Percentiles rank a stretch among this genome's conserved stretches.
phyloP scores from a whole-genome alignment of 2,329 filamentous ascomycete species.

The Aspergillus tubingensis region DNA sequence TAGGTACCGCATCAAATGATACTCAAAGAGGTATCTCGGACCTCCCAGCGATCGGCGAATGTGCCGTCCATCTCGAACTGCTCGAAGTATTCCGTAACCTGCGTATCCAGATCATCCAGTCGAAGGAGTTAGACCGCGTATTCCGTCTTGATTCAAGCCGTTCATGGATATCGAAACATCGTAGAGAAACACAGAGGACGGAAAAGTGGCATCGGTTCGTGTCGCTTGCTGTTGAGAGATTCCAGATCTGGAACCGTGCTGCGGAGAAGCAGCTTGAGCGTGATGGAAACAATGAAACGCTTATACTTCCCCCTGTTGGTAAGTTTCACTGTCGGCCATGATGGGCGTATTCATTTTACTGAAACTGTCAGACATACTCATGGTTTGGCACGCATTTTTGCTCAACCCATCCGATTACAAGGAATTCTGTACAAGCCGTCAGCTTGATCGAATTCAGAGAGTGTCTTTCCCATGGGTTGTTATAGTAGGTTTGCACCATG shows the following conservation, averaged over 20 bases:
- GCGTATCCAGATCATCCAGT: constrained; percentile 11
- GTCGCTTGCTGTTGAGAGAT: constrained; percentile 13
- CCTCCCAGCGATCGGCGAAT: constrained; percentile 15
- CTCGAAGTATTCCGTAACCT: constrained; percentile 18
- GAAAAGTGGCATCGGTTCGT: constrained; percentile 18
- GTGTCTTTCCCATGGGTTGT: constrained; percentile 65
- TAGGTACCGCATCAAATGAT: background rate
- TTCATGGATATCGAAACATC: background rate
- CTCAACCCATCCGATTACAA: constrained; percentile 70
- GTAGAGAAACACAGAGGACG: background rate
- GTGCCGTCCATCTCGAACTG: constrained; percentile 21
- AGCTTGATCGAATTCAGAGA: constrained; percentile 57
- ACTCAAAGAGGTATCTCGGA: background rate
- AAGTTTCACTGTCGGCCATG: constrained; percentile 21
- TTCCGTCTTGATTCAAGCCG: constrained; percentile 4
- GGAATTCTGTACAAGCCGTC: constrained; percentile 65
- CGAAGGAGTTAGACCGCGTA: constrained; percentile 7
- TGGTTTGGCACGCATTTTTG: constrained; percentile 78
- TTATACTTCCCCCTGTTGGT: constrained; percentile 59
- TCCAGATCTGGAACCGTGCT: constrained; percentile 13
- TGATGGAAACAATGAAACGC: background rate
- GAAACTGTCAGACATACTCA: constrained; percentile 62
- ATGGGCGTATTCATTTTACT: background rate
- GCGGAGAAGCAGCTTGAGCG: background rate
- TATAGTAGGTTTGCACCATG: constrained; percentile 35